These are phyloP conservation scores for Parathielavia hyrcaniae DNA, from an alignment of 495 filamentous ascomycete genomes.

Conservation along the genomic window DNA sequence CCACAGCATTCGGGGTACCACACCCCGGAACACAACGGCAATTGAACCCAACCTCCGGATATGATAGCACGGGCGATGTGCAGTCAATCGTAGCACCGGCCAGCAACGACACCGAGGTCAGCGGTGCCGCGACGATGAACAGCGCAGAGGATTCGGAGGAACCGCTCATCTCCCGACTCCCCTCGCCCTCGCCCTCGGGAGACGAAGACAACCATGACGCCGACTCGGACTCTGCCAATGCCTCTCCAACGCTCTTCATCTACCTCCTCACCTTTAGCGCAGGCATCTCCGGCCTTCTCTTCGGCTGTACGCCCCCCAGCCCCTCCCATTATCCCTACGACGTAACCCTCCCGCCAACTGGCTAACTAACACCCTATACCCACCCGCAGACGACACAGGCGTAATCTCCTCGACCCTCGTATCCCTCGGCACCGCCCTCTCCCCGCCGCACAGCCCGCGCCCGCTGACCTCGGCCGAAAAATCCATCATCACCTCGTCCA, in stretches of 20 bases:
- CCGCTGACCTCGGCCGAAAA: conserved; percentile 70
- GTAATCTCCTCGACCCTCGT: conserved; percentile 86
- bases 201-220: conserved; percentile 4
- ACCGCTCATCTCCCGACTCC: conserved; percentile 23
- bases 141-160: conserved; percentile 28
- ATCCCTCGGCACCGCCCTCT: conserved; percentile 70
- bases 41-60: neutral
- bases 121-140: conserved; percentile 16
- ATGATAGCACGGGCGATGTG: neutral
- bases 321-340: neutral
- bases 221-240: neutral
- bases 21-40: neutral
- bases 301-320: conserved; percentile 64
- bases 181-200: conserved; percentile 4
- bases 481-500: conserved; percentile 75
- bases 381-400: conserved; percentile 64
- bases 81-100: neutral
- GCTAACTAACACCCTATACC: conserved; percentile 25
- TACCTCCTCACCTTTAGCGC: conserved; percentile 76
- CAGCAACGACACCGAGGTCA: neutral
- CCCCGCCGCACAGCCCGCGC: conserved; percentile 59
- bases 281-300: conserved; percentile 77
- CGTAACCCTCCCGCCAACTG: neutral
- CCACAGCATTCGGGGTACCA: neutral
- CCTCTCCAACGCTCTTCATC: conserved; percentile 44